phyloP scores from a whole-genome alignment of 1,139 yeast species.

The Scheffersomyces stambukii region DNA sequence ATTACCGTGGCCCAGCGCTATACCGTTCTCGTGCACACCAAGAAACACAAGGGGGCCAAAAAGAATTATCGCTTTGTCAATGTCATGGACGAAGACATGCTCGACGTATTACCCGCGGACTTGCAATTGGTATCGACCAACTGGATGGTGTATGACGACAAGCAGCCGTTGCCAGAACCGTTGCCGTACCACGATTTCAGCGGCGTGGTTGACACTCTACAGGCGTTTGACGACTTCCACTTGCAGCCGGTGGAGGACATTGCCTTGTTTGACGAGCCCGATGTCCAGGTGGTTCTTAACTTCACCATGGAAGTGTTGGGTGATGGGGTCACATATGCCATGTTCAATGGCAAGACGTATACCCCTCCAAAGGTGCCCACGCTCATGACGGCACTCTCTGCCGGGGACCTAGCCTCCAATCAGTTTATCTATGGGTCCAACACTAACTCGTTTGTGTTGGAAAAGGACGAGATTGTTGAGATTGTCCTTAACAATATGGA shows the following conservation, averaged over 20 bases:
- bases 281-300: slow-evolving; percentile 58
- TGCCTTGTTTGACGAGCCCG: slow-evolving; percentile 59
- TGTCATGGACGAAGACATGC: slow-evolving; percentile 71
- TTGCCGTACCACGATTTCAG: slow-evolving; percentile 21
- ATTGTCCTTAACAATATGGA: slow-evolving; percentile 67
- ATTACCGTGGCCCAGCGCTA: slow-evolving; percentile 78
- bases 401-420: slow-evolving; percentile 52
- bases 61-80: slow-evolving; percentile 76
- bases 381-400: slow-evolving; percentile 65
- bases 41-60: slow-evolving; percentile 45
- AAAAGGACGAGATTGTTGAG: slow-evolving; percentile 64
- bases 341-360: slow-evolving; percentile 82
- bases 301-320: slow-evolving; percentile 76
- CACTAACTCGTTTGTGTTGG: slow-evolving; percentile 68
- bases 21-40: slow-evolving; percentile 68
- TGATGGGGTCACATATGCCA: slow-evolving; percentile 85
- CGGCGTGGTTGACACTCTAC: slow-evolving; percentile 38
- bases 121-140: slow-evolving; percentile 68
- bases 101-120: slow-evolving; percentile 65
- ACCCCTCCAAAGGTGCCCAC: slow-evolving; percentile 80
- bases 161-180: slow-evolving; percentile 38
- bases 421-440: slow-evolving; percentile 59
- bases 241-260: slow-evolving; percentile 53
- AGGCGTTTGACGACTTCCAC: slow-evolving; percentile 61
- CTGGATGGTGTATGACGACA: slow-evolving; percentile 55